phyloP scores from a whole-genome alignment of 2,329 filamentous ascomycete species.

The Chalara sp. region DNA sequence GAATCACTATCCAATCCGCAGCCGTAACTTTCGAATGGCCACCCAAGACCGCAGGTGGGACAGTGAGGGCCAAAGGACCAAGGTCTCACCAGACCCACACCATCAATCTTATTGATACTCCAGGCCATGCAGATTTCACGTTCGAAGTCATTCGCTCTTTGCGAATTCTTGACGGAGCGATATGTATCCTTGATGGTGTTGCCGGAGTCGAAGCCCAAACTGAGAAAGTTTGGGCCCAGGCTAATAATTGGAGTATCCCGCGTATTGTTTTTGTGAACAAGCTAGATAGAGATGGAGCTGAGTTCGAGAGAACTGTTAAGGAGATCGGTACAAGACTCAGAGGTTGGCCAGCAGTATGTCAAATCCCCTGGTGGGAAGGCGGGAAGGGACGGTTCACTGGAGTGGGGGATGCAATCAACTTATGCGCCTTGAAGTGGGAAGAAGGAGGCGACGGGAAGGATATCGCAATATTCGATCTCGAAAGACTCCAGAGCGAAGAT shows the following conservation, averaged over 20 bases:
- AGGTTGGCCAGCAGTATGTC: conserved; percentile 84
- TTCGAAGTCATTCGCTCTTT: conserved; percentile 93
- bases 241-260: conserved; percentile 78
- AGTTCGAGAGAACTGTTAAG: conserved; percentile 76
- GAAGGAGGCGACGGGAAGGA: conserved; percentile 58
- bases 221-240: conserved; percentile 91
- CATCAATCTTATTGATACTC: conserved; percentile 91
- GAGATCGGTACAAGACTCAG: conserved; percentile 76
- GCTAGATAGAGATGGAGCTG: conserved; percentile 73
- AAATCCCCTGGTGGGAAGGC: conserved; percentile 87
- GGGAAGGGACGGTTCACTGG: conserved; percentile 71
- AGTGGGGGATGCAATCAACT: conserved; percentile 74
- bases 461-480: conserved; percentile 48
- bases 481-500: conserved; percentile 44
- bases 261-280: conserved; percentile 80
- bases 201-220: conserved; percentile 96
- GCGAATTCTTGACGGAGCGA: conserved; percentile 78
- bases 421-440: conserved; percentile 70
- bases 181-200: conserved; percentile 90
- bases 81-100: conserved; percentile 53
- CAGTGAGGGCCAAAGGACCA: conserved; percentile 33
- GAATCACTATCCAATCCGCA: conserved; percentile 96
- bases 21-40: conserved; percentile 96
- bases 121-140: conserved; percentile 93
- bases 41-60: conserved; percentile 32